phyloP scores from a whole-genome alignment of 768 basidiomycete species.

The Mycena chlorophos region DNA sequence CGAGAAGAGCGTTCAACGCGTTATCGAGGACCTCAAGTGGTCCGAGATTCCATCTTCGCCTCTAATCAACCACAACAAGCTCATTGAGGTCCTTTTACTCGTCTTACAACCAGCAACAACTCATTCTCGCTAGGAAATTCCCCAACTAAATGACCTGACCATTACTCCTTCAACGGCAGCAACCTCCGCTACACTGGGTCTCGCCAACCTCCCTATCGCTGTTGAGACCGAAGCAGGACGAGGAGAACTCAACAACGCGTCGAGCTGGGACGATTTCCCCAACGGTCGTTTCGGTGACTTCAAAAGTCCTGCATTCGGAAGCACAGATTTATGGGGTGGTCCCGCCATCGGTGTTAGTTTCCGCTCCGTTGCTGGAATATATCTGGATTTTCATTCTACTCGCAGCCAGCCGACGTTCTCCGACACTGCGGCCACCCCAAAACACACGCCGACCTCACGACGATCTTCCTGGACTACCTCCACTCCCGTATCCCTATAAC shows the following conservation, averaged over 20 bases:
- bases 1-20: slow-evolving; percentile 5
- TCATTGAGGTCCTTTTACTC: slow-evolving; percentile 50
- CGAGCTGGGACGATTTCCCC: slow-evolving; percentile 94
- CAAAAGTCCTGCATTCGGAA: slow-evolving; percentile 94
- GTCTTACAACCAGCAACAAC: background rate
- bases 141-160: slow-evolving; percentile 41
- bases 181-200: slow-evolving; percentile 55
- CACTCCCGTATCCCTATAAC: slow-evolving; percentile 70
- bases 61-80: slow-evolving; percentile 53
- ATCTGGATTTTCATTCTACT: background rate
- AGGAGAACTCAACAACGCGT: slow-evolving; percentile 74
- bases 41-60: slow-evolving; percentile 36
- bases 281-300: slow-evolving; percentile 98
- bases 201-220: slow-evolving; percentile 46
- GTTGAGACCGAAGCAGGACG: slow-evolving; percentile 60
- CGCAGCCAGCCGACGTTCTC: slow-evolving; percentile 61
- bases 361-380: too few species aligned
- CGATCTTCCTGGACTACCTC: slow-evolving; percentile 80
- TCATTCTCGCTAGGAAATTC: slow-evolving; percentile 38
- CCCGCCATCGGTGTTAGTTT: slow-evolving; percentile 55
- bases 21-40: slow-evolving; percentile 60
- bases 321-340: slow-evolving; percentile 76
- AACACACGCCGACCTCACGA: slow-evolving; percentile 65
- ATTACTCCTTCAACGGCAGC: slow-evolving; percentile 70
- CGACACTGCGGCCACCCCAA: slow-evolving; percentile 77